Conservation (phyloP, 768 basidiomycete genomes). For the Lactifluus rugatus region DNA sequence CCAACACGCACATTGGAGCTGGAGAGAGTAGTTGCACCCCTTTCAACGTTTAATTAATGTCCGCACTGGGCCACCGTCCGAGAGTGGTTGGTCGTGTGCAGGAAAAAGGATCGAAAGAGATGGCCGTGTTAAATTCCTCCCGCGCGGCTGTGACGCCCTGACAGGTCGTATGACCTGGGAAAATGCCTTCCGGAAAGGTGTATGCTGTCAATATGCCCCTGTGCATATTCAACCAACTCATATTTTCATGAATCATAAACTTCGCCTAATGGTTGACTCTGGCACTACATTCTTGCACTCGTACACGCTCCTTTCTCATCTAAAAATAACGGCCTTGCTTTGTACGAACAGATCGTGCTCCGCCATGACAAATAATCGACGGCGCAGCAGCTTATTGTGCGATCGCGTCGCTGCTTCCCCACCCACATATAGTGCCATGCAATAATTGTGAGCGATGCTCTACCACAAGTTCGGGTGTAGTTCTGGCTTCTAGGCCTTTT, state of each 20-base stretch:
- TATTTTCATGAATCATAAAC: neutral
- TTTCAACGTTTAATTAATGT: neutral
- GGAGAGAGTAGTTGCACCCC: neutral
- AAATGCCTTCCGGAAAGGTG: neutral
- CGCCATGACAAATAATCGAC: neutral
- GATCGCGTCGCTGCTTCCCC: neutral
- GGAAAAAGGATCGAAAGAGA: neutral
- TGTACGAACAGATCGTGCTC: neutral
- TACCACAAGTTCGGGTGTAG: neutral
- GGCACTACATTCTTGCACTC: neutral
- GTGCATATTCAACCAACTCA: neutral
- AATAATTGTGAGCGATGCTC: neutral
- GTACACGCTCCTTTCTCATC: neutral
- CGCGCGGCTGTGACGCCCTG: too few species aligned
- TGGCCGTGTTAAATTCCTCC: neutral
- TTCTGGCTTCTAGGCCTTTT: neutral
- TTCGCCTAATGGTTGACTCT: neutral
- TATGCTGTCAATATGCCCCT: neutral
- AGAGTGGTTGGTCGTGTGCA: conserved; percentile 12
- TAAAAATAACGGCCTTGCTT: neutral
- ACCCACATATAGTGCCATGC: neutral
- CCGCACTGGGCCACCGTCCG: neutral
- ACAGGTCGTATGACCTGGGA: neutral
- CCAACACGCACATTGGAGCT: neutral
- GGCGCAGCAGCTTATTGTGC: neutral